Base-by-base conservation (phyloP, 768 basidiomycete genomes). In the Lepiota venenata region DNA sequence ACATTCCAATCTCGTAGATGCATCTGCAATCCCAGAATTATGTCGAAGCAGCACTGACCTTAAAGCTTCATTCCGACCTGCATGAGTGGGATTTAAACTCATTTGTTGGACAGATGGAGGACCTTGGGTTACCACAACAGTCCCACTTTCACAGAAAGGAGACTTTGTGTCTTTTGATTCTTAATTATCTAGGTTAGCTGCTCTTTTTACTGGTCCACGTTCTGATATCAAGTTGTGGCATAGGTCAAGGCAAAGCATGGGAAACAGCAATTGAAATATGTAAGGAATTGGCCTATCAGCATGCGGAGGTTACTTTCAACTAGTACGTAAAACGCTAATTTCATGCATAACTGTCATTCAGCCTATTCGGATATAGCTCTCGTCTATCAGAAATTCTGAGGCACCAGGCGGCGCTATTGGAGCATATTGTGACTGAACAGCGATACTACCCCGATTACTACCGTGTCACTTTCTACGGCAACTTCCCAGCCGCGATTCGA, bases 161-260 rank as follows among this genome's bases (percentile, higher is more conserved):
- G 70, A 93, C 93, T 0, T 74, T 98, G 2, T 93, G 88, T 60
- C 77, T 97, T 40, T 74, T 95, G 52, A 94, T 95, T 54, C 80
- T 98, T n/a, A 93, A 97, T 65, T 93, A 94, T 62, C 81, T 98
- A 18, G 91, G 93, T 91, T 54, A 52, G 79, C 60, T 15, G 18
- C 49, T 41, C 7, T 44, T 48, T 9, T 58, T 22, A 6, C 7
- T 21, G 32, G n/a, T 44, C 41, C 18, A 47, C 15, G 51, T 47
- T 22, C 18, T 35, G 16, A 3, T 51, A 32, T 52, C 48, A 40
- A 56, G 29, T 42, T 1, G 47, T n/a, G 11, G 25, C 37, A 36
- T 46, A 94, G 93, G 92, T 47, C 91, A 94, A 69, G 96, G 95
- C 9, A 94, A 96, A 63, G 95, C 96, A n/a, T 98, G 93, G 83